phyloP scores from a whole-genome alignment of 345 rosid species.

The Raphanus raphanistrum region DNA sequence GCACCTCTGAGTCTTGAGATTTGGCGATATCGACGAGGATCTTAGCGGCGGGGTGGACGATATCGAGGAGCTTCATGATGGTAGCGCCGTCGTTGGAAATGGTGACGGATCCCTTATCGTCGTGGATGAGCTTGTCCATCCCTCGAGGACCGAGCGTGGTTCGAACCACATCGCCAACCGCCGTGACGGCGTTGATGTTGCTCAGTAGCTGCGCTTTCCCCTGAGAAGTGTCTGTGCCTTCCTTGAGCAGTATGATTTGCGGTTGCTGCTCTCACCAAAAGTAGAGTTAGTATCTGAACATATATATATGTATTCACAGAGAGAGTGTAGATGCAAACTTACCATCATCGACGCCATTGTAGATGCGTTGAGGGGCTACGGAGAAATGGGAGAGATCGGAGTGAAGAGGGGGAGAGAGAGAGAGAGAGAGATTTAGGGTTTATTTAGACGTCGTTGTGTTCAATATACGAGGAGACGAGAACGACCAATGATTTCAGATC shows the following conservation, averaged over 20 bases:
- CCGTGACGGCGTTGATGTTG: constrained; percentile 97
- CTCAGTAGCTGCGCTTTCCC: constrained; percentile 94
- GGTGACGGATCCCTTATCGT: constrained; percentile 88
- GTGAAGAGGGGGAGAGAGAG: background rate
- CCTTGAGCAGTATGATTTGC: constrained; percentile 95
- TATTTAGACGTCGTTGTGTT: constrained; percentile 19
- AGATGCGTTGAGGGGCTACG: constrained; percentile 24
- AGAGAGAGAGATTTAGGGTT: constrained; percentile 33
- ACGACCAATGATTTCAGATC: constrained; percentile 17
- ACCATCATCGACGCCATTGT: constrained; percentile 56
- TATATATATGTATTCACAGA: background rate
- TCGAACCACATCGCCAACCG: constrained; percentile 82
- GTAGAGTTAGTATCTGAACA: background rate
- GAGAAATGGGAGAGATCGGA: constrained; percentile 10
- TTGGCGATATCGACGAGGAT: constrained; percentile 99
- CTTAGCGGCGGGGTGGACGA: constrained; percentile 96
- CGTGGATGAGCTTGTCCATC: constrained; percentile 98
- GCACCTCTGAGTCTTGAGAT: constrained; percentile 97
- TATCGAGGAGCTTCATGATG: constrained; percentile 95
- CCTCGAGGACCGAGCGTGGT: constrained; percentile 98
- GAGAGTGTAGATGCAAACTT: constrained; percentile 16
- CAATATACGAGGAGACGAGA: constrained; percentile 17
- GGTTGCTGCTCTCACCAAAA: constrained; percentile 70
- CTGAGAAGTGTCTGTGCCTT: constrained; percentile 97
- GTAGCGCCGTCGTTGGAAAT: constrained; percentile 99